Percentiles rank a stretch among this genome's conserved stretches.
Conservation (phyloP, 192 early-diverging fungal species). For the Rhizoclosmatium sp. region DNA sequence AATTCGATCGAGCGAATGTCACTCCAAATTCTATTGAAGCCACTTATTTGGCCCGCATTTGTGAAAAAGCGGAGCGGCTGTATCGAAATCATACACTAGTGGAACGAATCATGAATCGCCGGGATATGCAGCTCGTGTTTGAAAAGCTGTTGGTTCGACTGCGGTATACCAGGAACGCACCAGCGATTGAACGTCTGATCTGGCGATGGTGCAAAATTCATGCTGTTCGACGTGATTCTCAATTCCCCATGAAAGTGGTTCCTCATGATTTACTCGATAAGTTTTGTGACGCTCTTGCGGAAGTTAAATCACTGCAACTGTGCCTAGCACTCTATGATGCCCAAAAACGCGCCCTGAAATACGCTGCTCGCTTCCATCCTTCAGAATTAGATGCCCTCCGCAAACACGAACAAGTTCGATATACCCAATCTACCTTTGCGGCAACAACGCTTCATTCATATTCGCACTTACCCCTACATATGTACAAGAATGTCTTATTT, state of each 20-base stretch:
- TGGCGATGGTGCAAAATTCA: neutral
- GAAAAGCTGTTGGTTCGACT: neutral
- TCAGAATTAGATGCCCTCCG: neutral
- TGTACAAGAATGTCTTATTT: neutral
- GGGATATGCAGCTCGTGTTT: neutral
- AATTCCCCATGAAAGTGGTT: neutral
- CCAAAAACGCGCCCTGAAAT: neutral
- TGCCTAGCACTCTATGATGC: neutral
- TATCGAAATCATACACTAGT: neutral
- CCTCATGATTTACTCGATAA: neutral
- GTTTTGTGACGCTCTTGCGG: neutral
- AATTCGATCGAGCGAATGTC: neutral
- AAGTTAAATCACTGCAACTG: neutral
- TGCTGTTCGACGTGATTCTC: neutral
- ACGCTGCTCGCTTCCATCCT: neutral
- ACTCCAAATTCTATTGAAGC: neutral
- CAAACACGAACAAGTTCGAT: neutral
- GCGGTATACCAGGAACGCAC: neutral
- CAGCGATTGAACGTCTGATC: neutral
- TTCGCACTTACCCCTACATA: neutral
- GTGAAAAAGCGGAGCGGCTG: neutral
- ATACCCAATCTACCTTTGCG: neutral
- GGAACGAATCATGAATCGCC: neutral
- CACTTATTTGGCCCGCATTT: neutral
- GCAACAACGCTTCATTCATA: neutral